Conservation (phyloP, 2,329 filamentous ascomycete species). For the Talaromyces albobiverticillius region DNA sequence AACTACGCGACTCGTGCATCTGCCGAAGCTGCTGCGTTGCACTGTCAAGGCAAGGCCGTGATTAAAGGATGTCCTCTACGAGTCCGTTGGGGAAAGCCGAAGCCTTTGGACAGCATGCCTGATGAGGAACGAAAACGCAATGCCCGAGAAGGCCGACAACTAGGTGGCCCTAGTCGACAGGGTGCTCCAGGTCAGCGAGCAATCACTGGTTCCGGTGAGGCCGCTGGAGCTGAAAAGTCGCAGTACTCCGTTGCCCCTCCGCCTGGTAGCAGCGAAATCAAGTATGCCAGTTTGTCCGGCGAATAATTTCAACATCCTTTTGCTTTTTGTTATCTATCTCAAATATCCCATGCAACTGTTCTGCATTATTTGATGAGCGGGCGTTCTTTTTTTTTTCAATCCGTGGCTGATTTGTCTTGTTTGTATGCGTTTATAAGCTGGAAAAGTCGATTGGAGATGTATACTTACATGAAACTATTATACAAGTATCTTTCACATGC, state of each 20-base stretch:
- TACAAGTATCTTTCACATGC: conserved; percentile 5
- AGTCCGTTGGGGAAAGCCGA: conserved; percentile 89
- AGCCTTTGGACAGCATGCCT: conserved; percentile 87
- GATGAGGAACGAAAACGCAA: conserved; percentile 79
- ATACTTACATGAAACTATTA: conserved; percentile 2
- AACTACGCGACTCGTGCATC: conserved; percentile 84
- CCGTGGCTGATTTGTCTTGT: neutral
- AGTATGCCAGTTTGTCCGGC: conserved; percentile 82
- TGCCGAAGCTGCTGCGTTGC: conserved; percentile 79
- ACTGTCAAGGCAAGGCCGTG: conserved; percentile 82
- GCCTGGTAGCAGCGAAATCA: conserved; percentile 72
- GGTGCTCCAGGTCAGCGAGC: conserved; percentile 31
- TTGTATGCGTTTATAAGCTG: neutral
- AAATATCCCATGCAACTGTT: neutral
- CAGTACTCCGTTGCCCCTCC: conserved; percentile 65
- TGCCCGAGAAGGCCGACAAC: conserved; percentile 70
- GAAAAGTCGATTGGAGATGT: conserved; percentile 7
- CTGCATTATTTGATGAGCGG: conserved; percentile 11
- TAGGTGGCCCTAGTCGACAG: conserved; percentile 50
- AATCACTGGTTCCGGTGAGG: conserved; percentile 39
- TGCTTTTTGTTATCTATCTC: neutral
- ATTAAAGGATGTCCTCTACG: conserved; percentile 87
- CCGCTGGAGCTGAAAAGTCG: conserved; percentile 38
- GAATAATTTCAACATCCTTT: conserved; percentile 57
- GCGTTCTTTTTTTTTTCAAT: conserved; percentile 15